Evolutionary conservation across 2,329 filamentous ascomycete genomes (phyloP).

Genomic region (Hypoxylon sp.): DNA sequence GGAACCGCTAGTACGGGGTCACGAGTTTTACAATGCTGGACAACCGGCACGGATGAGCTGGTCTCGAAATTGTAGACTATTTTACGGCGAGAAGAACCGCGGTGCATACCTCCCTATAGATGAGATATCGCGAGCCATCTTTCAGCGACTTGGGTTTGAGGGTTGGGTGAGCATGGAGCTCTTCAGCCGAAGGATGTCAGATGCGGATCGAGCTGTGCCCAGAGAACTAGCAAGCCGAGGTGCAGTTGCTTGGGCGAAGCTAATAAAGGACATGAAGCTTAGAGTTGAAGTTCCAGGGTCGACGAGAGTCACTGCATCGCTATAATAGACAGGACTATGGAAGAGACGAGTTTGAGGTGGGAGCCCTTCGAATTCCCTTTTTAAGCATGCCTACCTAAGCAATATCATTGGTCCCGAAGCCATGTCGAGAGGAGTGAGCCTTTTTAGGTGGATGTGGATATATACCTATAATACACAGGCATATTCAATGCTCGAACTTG

Average conservation of each 20-base stretch:
- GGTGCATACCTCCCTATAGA: conserved; percentile 78
- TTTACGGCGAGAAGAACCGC: conserved; percentile 74
- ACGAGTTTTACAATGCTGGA: conserved; percentile 70
- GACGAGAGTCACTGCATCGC: conserved; percentile 43
- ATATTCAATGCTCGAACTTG: no score
- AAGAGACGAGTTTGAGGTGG: background rate
- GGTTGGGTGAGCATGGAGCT: conserved; percentile 82
- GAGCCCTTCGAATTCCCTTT: background rate
- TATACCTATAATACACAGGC: no score
- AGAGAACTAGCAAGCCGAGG: conserved; percentile 58
- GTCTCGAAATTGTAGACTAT: conserved; percentile 81
- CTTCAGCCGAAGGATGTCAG: conserved; percentile 73
- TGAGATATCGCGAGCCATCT: conserved; percentile 72
- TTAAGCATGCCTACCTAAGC: background rate
- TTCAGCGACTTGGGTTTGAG: conserved; percentile 74
- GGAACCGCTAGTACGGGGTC: conserved; percentile 68
- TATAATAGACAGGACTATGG: conserved; percentile 31
- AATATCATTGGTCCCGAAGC: background rate
- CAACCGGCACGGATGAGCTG: conserved; percentile 81
- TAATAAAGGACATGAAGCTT: conserved; percentile 52
- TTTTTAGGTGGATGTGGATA: no score
- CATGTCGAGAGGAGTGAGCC: background rate
- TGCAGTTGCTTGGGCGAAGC: conserved; percentile 52
- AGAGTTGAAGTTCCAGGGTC: conserved; percentile 39
- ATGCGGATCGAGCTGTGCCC: conserved; percentile 66